A percentile compares a stretch with the other conserved stretches of the same genome.
phyloP scores from a whole-genome alignment of 2,329 filamentous ascomycete genomes.

The Talaromyces sp. region DNA sequence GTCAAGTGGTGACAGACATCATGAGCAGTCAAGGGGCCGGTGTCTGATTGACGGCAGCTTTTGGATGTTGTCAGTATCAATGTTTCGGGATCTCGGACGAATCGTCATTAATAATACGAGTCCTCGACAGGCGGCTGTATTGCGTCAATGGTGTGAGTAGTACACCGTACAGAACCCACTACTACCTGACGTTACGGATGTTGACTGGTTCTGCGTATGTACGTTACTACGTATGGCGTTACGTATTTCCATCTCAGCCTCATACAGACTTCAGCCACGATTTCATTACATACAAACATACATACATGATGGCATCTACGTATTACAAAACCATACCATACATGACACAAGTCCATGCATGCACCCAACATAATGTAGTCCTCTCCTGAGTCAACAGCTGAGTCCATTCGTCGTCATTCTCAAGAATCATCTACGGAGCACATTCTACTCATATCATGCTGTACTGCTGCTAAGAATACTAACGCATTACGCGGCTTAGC shows the following conservation, averaged over 20 bases:
- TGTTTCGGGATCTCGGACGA: not conserved
- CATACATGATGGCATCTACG: not conserved
- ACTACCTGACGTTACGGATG: not conserved
- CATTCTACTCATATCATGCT: not conserved
- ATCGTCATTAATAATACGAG: not conserved
- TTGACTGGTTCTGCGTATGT: not conserved
- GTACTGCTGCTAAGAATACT: not conserved
- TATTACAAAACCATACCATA: not conserved
- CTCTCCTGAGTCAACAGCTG: not conserved
- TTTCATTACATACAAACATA: not conserved
- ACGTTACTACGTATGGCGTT: not conserved
- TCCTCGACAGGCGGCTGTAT: not conserved
- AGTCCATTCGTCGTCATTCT: not conserved
- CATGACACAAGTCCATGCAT: not conserved
- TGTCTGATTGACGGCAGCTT: slow-evolving; percentile 7
- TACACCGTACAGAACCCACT: not conserved
- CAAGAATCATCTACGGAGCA: not conserved
- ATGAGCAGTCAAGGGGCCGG: not conserved
- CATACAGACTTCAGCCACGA: not conserved
- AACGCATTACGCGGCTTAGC: slow-evolving; percentile 11
- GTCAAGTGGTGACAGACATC: slow-evolving; percentile 5
- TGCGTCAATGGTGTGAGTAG: not conserved
- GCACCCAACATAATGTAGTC: not conserved
- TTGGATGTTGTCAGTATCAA: not conserved
- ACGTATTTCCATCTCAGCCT: not conserved